Evolutionary conservation across 306 rosid genomes (phyloP).

Genomic region (Citrullus colocynthis): DNA sequence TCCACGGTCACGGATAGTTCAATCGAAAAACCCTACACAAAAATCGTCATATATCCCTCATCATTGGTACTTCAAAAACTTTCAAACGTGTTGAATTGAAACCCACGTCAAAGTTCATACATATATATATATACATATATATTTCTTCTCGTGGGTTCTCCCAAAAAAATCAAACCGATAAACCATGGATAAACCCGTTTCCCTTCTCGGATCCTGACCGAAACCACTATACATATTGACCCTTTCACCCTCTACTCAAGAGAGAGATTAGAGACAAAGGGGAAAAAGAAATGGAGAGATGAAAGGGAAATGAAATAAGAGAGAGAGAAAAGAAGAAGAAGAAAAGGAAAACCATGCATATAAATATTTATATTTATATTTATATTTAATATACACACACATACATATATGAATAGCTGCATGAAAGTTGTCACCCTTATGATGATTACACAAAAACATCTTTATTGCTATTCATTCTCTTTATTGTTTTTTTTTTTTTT

Average conservation of each 20-base stretch:
- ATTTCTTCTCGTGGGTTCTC: not conserved
- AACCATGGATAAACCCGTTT: not conserved
- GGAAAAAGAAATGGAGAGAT: slow-evolving; percentile 4
- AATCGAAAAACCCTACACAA: not conserved
- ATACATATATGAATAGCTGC: not conserved
- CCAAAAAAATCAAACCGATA: not conserved
- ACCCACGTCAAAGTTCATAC: not conserved
- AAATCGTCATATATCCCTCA: not conserved
- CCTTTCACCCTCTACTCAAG: slow-evolving; percentile 26
- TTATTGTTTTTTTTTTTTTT: not conserved
- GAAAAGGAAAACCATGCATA: slow-evolving; percentile 4
- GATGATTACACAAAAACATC: not conserved
- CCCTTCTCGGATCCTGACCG: slow-evolving; percentile 24
- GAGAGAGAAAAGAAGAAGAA: slow-evolving; percentile 6
- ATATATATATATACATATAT: not conserved
- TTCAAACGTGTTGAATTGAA: not conserved
- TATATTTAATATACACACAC: not conserved
- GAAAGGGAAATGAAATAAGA: slow-evolving; percentile 8
- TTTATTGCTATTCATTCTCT: not conserved
- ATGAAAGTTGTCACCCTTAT: slow-evolving; percentile 4
- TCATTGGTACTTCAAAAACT: not conserved
- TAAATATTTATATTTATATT: not conserved
- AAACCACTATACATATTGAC: slow-evolving; percentile 35
- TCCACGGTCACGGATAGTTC: slow-evolving; percentile 63
- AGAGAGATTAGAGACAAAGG: slow-evolving; percentile 27